Evolutionary conservation across 2,329 filamentous ascomycete species (phyloP).

Genomic region (Pseudopyrenochaeta lycopersici): DNA sequence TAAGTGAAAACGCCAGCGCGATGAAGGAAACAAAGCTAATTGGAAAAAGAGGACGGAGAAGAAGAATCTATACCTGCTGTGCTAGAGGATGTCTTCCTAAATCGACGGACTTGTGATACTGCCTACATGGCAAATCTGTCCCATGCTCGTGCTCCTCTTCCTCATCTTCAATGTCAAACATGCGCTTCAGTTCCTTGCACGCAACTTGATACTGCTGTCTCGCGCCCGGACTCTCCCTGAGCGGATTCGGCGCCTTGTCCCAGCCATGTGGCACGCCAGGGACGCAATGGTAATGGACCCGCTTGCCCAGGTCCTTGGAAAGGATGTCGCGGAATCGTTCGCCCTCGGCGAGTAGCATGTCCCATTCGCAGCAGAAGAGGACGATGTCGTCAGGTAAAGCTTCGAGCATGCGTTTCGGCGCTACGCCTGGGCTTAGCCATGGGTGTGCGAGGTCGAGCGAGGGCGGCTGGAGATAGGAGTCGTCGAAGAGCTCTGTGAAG

Average conservation of each 20-base stretch:
- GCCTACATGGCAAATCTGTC: slow-evolving; percentile 9
- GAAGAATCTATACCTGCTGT: neutral
- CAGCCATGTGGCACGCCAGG: slow-evolving; percentile 69
- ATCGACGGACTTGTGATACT: slow-evolving; percentile 22
- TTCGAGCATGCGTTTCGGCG: slow-evolving; percentile 62
- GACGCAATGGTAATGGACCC: slow-evolving; percentile 67
- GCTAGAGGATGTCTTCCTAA: slow-evolving; percentile 1
- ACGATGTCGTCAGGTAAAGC: slow-evolving; percentile 68
- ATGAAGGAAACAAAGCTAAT: no score
- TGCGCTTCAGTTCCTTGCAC: slow-evolving; percentile 60
- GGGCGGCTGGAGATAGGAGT: slow-evolving; percentile 58
- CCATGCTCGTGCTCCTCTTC: slow-evolving; percentile 23
- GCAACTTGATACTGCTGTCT: slow-evolving; percentile 64
- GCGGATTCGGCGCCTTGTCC: slow-evolving; percentile 72
- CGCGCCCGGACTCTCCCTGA: slow-evolving; percentile 61
- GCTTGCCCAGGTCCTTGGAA: slow-evolving; percentile 60
- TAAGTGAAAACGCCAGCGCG: no score
- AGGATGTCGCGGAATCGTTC: slow-evolving; percentile 69
- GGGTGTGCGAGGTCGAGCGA: slow-evolving; percentile 63
- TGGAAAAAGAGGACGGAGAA: no score
- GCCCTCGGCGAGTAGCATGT: slow-evolving; percentile 71
- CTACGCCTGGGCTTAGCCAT: slow-evolving; percentile 67
- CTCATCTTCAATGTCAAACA: slow-evolving; percentile 49
- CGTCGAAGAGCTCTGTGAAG: slow-evolving; percentile 62
- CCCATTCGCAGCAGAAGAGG: slow-evolving; percentile 71